Base-by-base conservation (phyloP, 768 basidiomycete genomes). In the Clathrus columnatus region DNA sequence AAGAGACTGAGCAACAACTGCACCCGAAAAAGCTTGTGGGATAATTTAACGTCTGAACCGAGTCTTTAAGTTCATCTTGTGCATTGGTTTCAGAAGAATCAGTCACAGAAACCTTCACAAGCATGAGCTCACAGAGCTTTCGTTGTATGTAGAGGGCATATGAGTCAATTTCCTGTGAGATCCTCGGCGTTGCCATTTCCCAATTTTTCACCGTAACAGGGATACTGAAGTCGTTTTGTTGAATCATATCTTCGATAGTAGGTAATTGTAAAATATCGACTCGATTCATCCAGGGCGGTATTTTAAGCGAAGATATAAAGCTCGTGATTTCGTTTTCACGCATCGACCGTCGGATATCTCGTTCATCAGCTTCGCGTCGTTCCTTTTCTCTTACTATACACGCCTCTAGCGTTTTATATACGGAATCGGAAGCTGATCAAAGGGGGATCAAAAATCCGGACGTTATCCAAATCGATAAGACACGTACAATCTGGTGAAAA, bases 401-500 rank as follows among this genome's bases (percentile, higher is more conserved):
- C 11, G 54, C 45, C 30, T 55, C 54, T 20, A 55, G 42, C 21
- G 4, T 55, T 18, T 44, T 26, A 28, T n/a, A 29, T 18, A 48
- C 18, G 11, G 1, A 7, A 26, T n/a, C 21, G 29, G 45, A 55
- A 20, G 48, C 54, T 55, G 23, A 14, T 27, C 7, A 36, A 36
- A 28, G 4, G 18, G 21, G 41, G 3, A 17, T 8, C 23, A 7
- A 36, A 30, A 6, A 10, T 23, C 23, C 29, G 14, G 18, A 11
- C 30, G 2, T 16, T 7, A 20, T 29, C 11, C 23, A 29, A n/a
- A 10, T 21, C 14, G 21, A 14, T n/a, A 23, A 23, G 32, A 28
- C 14, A 55, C 45, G n/a, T 6, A 55, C 54, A 47, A 20, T 18
- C 16, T n/a, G 54, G 23, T 1, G 54, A 47, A 30, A 55, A 47